These are phyloP conservation scores for Colletotrichum gloeosporioides DNA, from an alignment of 2,329 filamentous ascomycete species.

Conservation along the genomic window DNA sequence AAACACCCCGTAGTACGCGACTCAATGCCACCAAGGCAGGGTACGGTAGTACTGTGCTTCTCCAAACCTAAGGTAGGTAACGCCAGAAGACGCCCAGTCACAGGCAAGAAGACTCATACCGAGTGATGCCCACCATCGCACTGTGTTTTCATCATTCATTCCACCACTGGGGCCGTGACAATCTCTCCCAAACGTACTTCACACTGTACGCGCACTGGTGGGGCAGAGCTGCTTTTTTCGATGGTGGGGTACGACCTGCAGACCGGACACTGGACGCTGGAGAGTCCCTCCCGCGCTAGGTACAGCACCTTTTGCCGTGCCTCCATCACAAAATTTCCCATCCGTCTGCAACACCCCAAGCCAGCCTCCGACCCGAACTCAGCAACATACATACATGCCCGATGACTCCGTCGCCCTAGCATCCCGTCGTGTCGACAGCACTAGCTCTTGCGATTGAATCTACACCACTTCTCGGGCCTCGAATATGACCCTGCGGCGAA, in stretches of 20 bases:
- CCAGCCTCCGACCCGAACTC: neutral
- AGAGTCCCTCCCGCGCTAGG: conserved; percentile 3
- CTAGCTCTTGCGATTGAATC: neutral
- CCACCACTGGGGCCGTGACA: neutral
- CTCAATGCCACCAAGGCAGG: neutral
- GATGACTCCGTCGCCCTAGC: neutral
- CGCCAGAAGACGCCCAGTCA: neutral
- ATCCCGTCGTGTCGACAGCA: neutral
- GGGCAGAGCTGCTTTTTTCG: conserved; percentile 13
- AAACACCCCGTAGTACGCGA: neutral
- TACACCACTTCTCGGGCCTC: neutral
- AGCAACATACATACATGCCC: neutral
- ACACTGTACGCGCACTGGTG: neutral
- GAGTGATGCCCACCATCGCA: neutral
- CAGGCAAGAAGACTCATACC: neutral
- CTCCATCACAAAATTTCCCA: conserved; percentile 18
- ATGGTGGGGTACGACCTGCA: conserved; percentile 23
- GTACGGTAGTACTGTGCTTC: neutral
- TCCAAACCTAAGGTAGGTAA: neutral
- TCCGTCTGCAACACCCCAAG: neutral
- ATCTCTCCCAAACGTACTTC: neutral
- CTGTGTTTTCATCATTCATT: neutral
- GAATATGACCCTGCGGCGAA: conserved; percentile 20
- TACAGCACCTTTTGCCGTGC: neutral
- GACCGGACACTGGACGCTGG: neutral